phyloP scores from a whole-genome alignment of 208 protist species.

The Crithidia sp. region DNA sequence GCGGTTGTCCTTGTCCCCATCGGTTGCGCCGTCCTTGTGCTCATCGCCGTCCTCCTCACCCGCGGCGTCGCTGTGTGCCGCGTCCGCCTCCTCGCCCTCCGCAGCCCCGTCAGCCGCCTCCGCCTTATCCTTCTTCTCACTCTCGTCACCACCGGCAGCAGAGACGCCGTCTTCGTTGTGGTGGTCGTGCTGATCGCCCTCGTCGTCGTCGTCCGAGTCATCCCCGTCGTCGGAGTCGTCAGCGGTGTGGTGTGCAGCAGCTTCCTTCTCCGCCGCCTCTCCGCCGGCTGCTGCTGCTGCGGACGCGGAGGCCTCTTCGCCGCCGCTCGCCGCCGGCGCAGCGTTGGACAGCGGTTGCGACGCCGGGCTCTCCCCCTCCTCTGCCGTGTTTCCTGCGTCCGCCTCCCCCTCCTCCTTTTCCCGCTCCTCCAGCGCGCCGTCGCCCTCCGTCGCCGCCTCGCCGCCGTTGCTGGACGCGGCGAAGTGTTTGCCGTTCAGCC shows the following conservation, averaged over 20 bases:
- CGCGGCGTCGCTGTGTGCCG: conserved; percentile 3
- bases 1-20: conserved; percentile 27
- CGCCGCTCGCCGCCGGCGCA: not conserved
- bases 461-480: conserved; percentile 3
- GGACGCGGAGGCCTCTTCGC: not conserved
- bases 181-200: conserved; percentile 6
- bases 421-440: not conserved
- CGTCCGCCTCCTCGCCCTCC: conserved; percentile 7
- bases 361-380: not conserved
- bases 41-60: conserved; percentile 9
- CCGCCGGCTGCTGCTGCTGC: not conserved
- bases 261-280: conserved; percentile 9
- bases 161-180: not conserved
- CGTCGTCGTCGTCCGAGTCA: conserved; percentile 20
- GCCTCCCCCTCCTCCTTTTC: not conserved
- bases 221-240: conserved; percentile 15
- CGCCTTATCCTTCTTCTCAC: not conserved
- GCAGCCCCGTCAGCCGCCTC: conserved; percentile 13
- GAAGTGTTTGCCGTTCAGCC: conserved; percentile 28
- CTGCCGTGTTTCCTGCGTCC: not conserved
- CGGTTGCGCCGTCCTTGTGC: not conserved
- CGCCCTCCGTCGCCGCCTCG: conserved; percentile 11
- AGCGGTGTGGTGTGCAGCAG: not conserved
- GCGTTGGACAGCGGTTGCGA: too few relatives aligned
- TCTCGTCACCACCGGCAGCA: not conserved